Conservation (phyloP, 1,284 basidiomycete species). For the Leccinum pallidistipes region DNA sequence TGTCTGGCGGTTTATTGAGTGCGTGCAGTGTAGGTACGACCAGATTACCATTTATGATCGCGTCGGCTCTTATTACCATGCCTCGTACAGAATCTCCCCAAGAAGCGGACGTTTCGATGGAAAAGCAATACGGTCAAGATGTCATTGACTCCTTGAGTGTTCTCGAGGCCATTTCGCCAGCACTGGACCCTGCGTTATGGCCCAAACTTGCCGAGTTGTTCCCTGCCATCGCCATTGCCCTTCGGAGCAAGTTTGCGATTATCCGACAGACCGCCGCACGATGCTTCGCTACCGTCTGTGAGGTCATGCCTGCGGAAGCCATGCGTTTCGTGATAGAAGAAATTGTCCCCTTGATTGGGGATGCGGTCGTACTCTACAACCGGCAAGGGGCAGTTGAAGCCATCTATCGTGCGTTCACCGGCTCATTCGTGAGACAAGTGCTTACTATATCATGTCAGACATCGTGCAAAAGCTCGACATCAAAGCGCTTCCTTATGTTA, state of each 20-base stretch:
- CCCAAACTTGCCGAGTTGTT: constrained; percentile 72
- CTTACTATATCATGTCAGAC: constrained; percentile 49
- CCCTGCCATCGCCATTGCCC: constrained; percentile 72
- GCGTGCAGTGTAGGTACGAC: constrained; percentile 65
- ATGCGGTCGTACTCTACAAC: constrained; percentile 74
- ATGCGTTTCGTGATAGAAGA: constrained; percentile 89
- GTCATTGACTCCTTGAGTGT: constrained; percentile 93
- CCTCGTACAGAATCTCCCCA: constrained; percentile 46
- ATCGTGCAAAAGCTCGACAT: constrained; percentile 92
- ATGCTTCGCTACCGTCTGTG: constrained; percentile 87
- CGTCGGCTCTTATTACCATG: constrained; percentile 10
- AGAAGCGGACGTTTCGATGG: constrained; percentile 62
- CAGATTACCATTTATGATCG: neutral
- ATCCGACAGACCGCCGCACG: constrained; percentile 86
- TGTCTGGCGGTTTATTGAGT: constrained; percentile 76
- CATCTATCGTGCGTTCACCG: constrained; percentile 62
- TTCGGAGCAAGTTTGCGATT: constrained; percentile 86
- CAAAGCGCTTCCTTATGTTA: constrained; percentile 94
- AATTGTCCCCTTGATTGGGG: constrained; percentile 84
- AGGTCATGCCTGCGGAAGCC: constrained; percentile 80
- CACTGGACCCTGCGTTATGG: constrained; percentile 74
- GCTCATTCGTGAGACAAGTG: neutral
- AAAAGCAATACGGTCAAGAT: constrained; percentile 81
- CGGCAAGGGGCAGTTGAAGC: constrained; percentile 91
- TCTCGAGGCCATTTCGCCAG: constrained; percentile 78